Evolutionary conservation across 1,284 basidiomycete species (phyloP).

Genomic region (Tranzscheliella williamsii): DNA sequence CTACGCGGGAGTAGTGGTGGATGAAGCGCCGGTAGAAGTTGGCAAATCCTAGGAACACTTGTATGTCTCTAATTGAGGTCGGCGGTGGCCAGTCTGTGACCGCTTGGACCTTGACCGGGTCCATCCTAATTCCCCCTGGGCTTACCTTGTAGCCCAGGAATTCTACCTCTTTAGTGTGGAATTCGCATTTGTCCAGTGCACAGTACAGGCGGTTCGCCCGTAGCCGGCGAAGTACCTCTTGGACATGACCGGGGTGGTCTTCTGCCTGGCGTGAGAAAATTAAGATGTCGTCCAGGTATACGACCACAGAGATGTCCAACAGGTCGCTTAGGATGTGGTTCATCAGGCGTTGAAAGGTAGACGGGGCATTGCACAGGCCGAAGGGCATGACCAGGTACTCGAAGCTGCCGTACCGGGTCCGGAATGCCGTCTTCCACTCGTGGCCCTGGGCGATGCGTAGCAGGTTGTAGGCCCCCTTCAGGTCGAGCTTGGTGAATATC

Average conservation of each 20-base stretch:
- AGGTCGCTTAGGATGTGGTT: conserved; percentile 4
- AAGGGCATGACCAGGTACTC: conserved; percentile 20
- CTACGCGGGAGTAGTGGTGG: not conserved
- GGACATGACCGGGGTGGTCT: not conserved
- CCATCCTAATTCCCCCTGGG: not conserved
- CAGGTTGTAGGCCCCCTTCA: not conserved
- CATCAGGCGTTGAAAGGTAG: conserved; percentile 22
- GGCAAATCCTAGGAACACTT: conserved; percentile 8
- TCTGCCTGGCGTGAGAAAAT: not conserved
- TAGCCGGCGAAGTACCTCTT: not conserved
- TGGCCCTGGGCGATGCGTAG: not conserved
- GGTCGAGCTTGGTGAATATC: conserved; percentile 6
- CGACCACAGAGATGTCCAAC: not conserved
- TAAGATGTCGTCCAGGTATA: not conserved
- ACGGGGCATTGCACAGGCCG: conserved; percentile 16
- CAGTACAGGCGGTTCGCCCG: not conserved
- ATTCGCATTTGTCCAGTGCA: conserved; percentile 1
- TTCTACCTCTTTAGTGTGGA: not conserved
- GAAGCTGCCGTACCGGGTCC: not conserved
- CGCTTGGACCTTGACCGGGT: not conserved
- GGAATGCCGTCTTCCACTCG: conserved; percentile 18
- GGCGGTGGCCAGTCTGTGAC: not conserved
- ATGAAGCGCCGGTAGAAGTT: conserved; percentile 12
- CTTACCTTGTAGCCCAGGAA: not conserved
- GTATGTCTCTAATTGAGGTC: not conserved